phyloP scores from a whole-genome alignment of 2,329 filamentous ascomycete genomes.

The Talaromyces sp. region DNA sequence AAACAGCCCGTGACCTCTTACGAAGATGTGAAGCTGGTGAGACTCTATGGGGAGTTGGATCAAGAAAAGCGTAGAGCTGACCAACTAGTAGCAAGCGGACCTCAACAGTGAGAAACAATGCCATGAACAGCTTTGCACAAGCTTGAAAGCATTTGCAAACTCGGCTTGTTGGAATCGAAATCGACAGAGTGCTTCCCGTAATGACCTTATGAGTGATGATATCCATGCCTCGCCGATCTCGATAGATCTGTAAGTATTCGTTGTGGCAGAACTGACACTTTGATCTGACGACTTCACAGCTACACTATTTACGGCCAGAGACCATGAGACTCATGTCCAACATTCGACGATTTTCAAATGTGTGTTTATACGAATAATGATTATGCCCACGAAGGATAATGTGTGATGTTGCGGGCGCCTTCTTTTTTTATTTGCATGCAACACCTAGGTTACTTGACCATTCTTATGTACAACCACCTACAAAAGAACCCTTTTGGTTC shows the following conservation, averaged over 20 bases:
- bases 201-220: not conserved
- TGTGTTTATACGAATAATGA: not conserved
- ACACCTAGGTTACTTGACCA: not conserved
- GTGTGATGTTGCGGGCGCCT: not conserved
- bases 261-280: too few relatives aligned
- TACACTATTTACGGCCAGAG: constrained; percentile 20
- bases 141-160: not conserved
- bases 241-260: constrained; percentile 12
- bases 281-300: not conserved
- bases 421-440: constrained; percentile 2
- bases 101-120: not conserved
- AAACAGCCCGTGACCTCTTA: not conserved
- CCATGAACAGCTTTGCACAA: not conserved
- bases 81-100: not conserved
- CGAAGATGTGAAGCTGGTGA: not conserved
- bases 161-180: not conserved
- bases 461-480: not conserved
- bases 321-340: constrained; percentile 4
- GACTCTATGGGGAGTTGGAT: not conserved
- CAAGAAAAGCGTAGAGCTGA: not conserved
- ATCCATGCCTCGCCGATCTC: not conserved
- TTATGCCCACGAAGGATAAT: not conserved
- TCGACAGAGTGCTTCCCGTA: not conserved
- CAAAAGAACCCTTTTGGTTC: not conserved
- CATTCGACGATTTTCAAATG: not conserved